Base-by-base conservation (phyloP, 2,329 filamentous ascomycete species). In the Mycogone perniciosa region DNA sequence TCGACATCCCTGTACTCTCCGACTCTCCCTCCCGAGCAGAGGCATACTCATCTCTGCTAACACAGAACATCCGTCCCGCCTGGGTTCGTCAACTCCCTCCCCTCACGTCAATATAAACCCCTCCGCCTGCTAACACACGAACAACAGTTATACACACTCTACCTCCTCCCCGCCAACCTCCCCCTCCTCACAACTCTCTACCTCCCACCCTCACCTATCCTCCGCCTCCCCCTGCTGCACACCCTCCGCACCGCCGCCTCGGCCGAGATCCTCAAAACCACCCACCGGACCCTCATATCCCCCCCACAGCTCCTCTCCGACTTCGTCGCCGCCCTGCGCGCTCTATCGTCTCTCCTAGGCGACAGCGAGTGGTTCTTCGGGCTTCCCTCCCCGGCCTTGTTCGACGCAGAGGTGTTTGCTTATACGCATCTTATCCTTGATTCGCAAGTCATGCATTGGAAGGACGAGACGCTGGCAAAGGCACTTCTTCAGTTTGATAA, bases 391-490 rank as follows among this genome's bases (percentile, higher is more conserved):
- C 89, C 92, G 0, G 82, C 84, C 0, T 63, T 92, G 27, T 92
- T 97, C 59, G 93, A 99, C 69, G 91, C 92, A 6, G 83, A 82
- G 48, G 81, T 97, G 2, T 97, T 96, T 70, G 84, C 89, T 4
- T 99, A 96, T 67, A 91, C 88, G 0, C 82, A 95, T 66, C 72
- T 95, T 46, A 73, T 97, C 47, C 69, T 95, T 46, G 82, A 87
- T 53, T 76, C 82, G 61, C 54, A 54, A 6, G 56, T 89, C 56
- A 73, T 20, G 20, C 20, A 69, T 1, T 91, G 88, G 87, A 73
- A 71, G 52, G 81, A 88, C 51, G 77, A 76, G 54, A 72, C 75
- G 48, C 69, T 95, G 46, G 73, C 67, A 10, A 74, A 77, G 50
- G 70, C 79, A 46, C 62, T 95, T 52, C 67, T 65, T 46, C 71